Evolutionary conservation across 2,329 filamentous ascomycete genomes (phyloP), one percentile per base, ranked within the genome.

Genomic region (Fusarium subglutinans): DNA sequence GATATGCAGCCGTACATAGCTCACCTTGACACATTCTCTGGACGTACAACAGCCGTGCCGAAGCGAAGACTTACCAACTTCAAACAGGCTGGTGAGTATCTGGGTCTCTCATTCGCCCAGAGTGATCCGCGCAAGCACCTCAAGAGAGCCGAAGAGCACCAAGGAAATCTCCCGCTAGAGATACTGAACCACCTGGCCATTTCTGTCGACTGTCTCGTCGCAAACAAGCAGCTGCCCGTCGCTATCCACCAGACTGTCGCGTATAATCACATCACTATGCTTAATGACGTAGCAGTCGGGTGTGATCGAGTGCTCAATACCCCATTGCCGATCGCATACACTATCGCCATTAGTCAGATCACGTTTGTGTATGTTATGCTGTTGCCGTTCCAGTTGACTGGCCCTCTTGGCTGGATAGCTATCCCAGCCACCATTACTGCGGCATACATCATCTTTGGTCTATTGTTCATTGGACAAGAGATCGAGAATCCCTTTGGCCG

Each of bases 401-500:
- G 82, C 0, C 81, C 83, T 8, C 88, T 97, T 3, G 80, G 82
- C 15, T 96, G 92, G 92, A 87, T 95, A 72, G 92, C 94, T 13
- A 95, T 96, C 72, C 94, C 94, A 0, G 94, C 91, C 35, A 92
- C 91, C 43, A 85, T 95, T 18, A 87, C 86, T 5, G 92, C 91
- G 3, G 90, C 92, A 4, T 96, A 96, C 81, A 96, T 96, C 75
- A 96, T 96, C 80, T 89, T 96, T 63, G 93, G 93, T 24, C 89
- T 96, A 28, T 82, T 87, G 37, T 84, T 88, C 70, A 96, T 96
- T 77, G 94, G 94, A 40, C 90, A 90, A 71, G 93, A 96, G 82
- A 93, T 96, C 72, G 94, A 96, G 81, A 94, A 96, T 77, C 94
- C 94, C 3, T 96, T 96, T 81, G 94, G 94, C 59, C 87, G 90